These are phyloP conservation scores for Tilletia caries DNA, from an alignment of 1,284 basidiomycete species.

Conservation along the genomic window DNA sequence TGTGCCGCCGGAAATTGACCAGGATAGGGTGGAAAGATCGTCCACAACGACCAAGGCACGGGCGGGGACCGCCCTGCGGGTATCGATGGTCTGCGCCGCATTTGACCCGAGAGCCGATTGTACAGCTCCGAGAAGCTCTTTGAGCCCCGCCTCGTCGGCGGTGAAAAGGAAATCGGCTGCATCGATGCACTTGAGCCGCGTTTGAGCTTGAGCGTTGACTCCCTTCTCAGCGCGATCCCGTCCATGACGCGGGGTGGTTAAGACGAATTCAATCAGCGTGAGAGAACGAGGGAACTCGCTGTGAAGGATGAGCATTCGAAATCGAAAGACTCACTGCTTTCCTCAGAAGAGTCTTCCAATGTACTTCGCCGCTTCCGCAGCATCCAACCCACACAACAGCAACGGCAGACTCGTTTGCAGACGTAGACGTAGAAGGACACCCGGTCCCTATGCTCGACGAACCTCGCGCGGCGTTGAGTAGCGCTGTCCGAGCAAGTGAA, in stretches of 20 bases:
- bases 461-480: conserved; percentile 9
- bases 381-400: conserved; percentile 36
- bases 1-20: conserved; percentile 20
- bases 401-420: neutral
- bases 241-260: too few relatives aligned
- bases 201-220: conserved; percentile 24
- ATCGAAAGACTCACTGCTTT: conserved; percentile 17
- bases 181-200: conserved; percentile 28
- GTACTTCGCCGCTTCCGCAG: conserved; percentile 24
- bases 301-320: too few relatives aligned
- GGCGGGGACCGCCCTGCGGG: conserved; percentile 1
- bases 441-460: neutral
- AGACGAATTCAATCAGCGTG: too few relatives aligned
- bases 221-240: neutral
- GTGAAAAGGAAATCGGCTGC: conserved; percentile 13
- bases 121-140: neutral
- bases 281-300: too few relatives aligned
- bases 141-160: neutral
- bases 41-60: conserved; percentile 26
- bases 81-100: neutral
- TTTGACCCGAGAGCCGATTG: conserved; percentile 13
- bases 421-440: neutral
- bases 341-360: conserved; percentile 28
- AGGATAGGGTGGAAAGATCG: conserved; percentile 29
- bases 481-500: conserved; percentile 27